phyloP scores from a whole-genome alignment of 2,329 filamentous ascomycete genomes.

The Hypoxylon sp. region DNA sequence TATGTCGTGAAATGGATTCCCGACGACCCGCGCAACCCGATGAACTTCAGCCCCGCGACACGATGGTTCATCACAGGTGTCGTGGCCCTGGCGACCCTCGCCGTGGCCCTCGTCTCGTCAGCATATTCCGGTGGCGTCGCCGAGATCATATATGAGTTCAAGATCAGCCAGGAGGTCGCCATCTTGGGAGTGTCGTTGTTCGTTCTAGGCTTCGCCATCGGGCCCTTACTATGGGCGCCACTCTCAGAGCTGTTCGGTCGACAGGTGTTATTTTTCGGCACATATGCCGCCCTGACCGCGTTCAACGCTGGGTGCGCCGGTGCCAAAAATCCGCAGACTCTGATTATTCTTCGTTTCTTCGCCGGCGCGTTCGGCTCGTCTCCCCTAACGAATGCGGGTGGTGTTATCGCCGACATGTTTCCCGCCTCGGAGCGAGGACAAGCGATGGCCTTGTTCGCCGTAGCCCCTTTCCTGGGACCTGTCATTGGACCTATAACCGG shows the following conservation, averaged over 20 bases:
- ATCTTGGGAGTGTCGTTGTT: constrained; percentile 62
- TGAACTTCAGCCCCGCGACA: constrained; percentile 61
- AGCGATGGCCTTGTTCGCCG: constrained; percentile 69
- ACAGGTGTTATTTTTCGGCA: constrained; percentile 59
- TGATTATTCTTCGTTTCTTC: constrained; percentile 71
- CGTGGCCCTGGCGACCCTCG: constrained; percentile 70
- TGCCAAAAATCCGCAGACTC: constrained; percentile 57
- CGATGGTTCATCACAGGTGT: constrained; percentile 72
- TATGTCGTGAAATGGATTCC: constrained; percentile 73
- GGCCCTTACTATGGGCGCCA: constrained; percentile 69
- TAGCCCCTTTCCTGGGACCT: constrained; percentile 71
- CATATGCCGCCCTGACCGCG: constrained; percentile 59
- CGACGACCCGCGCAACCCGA: constrained; percentile 71
- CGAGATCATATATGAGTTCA: constrained; percentile 62
- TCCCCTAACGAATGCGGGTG: constrained; percentile 61
- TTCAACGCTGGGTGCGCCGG: constrained; percentile 65
- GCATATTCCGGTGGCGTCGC: constrained; percentile 67
- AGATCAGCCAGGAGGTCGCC: constrained; percentile 55
- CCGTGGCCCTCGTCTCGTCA: constrained; percentile 71
- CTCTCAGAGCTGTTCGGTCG: constrained; percentile 64
- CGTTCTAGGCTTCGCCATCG: constrained; percentile 57
- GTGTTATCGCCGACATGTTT: constrained; percentile 64
- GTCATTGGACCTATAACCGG: constrained; percentile 68
- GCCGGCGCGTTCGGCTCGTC: constrained; percentile 62
- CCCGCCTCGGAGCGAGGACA: constrained; percentile 55